Percentiles rank a stretch among this genome's conserved stretches.
phyloP scores from a whole-genome alignment of 2,329 filamentous ascomycete genomes.

The Phoma sp. region DNA sequence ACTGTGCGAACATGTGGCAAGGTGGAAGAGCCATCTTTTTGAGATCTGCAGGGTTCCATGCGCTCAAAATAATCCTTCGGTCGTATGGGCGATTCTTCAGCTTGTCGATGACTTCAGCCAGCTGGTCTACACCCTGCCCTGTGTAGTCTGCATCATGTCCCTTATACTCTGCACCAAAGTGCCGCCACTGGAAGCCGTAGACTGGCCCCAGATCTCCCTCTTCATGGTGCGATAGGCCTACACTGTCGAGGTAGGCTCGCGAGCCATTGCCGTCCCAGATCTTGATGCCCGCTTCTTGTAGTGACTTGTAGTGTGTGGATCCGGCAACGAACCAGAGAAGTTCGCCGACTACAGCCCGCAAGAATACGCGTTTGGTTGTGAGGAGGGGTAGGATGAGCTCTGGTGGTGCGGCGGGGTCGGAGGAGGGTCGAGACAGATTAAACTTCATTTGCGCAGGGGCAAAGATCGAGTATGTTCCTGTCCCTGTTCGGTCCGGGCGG shows the following conservation, averaged over 20 bases:
- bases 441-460: constrained; percentile 89
- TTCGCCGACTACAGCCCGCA: constrained; percentile 87
- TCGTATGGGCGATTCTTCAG: constrained; percentile 85
- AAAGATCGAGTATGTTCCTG: constrained; percentile 89
- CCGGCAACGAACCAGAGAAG: constrained; percentile 95
- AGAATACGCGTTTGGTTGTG: constrained; percentile 96
- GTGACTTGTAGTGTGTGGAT: constrained; percentile 77
- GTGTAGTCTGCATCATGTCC: constrained; percentile 75
- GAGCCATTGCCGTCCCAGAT: constrained; percentile 99
- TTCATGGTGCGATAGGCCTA: constrained; percentile 81
- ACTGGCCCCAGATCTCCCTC: constrained; percentile 93
- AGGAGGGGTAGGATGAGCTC: constrained; percentile 84
- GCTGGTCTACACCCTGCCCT: constrained; percentile 89
- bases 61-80: constrained; percentile 84
- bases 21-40: constrained; percentile 90
- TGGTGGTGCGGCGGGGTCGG: constrained; percentile 49
- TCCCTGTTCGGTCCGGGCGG: constrained; percentile 90
- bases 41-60: constrained; percentile 92
- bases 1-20: constrained; percentile 98
- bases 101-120: constrained; percentile 89
- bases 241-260: constrained; percentile 84
- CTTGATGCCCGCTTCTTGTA: constrained; percentile 83
- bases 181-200: constrained; percentile 98
- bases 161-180: constrained; percentile 91
- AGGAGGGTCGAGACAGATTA: constrained; percentile 68